Evolutionary conservation across 83 land plant genomes (phyloP).

Genomic region (Diphasiastrum complanatum): DNA sequence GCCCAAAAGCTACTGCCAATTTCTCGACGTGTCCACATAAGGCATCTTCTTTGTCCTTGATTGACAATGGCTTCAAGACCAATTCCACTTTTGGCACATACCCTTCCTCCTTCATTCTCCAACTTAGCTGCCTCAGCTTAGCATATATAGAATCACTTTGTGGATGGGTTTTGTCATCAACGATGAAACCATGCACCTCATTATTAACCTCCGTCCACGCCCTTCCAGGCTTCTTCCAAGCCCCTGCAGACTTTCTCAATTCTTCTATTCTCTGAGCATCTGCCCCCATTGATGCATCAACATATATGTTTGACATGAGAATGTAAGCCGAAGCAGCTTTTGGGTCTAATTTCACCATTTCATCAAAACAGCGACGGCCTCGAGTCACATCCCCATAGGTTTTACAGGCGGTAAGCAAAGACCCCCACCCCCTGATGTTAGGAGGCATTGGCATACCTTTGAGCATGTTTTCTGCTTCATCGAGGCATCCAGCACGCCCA

Average conservation of each 20-base stretch:
- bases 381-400: background rate
- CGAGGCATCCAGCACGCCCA: constrained; percentile 6
- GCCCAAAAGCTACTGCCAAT: background rate
- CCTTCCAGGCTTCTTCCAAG: constrained; percentile 12
- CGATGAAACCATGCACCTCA: constrained; percentile 8
- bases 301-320: constrained; percentile 1
- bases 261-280: background rate
- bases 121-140: background rate
- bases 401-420: background rate
- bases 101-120: background rate
- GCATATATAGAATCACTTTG: background rate
- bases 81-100: background rate
- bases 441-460: background rate
- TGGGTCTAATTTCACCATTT: background rate
- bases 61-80: background rate
- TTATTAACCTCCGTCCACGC: background rate
- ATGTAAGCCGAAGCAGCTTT: background rate
- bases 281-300: background rate
- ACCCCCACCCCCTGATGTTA: background rate
- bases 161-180: constrained; percentile 3
- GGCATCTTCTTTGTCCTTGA: background rate
- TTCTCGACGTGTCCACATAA: background rate
- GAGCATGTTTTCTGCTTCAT: constrained; percentile 3
- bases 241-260: background rate
- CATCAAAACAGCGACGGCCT: background rate